Percentiles rank a stretch among this genome's conserved stretches.
Conservation (phyloP, 257 asterid genomes). For the Agastache rugosa region DNA sequence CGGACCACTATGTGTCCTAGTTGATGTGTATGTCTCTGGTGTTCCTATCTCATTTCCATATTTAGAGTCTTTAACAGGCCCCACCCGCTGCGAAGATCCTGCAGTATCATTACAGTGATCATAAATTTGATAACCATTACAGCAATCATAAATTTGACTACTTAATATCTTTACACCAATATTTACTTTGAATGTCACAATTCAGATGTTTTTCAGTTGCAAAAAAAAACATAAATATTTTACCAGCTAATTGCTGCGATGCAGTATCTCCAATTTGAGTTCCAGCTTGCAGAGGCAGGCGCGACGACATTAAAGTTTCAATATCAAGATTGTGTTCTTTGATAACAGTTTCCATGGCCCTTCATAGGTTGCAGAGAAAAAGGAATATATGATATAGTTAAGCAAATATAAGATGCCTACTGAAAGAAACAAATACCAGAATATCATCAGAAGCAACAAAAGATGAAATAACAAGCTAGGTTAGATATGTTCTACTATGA, state of each 20-base stretch:
- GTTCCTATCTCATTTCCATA: slow-evolving; percentile 69
- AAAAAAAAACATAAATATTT: slow-evolving; percentile 17
- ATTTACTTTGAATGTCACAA: background rate
- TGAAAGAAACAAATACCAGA: slow-evolving; percentile 14
- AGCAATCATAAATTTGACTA: background rate
- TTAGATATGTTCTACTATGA: slow-evolving; percentile 8
- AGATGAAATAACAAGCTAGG: slow-evolving; percentile 24
- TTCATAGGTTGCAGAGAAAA: slow-evolving; percentile 43
- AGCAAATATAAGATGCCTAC: slow-evolving; percentile 21
- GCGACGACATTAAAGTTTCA: slow-evolving; percentile 86
- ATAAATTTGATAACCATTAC: slow-evolving; percentile 21
- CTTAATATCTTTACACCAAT: slow-evolving; percentile 25
- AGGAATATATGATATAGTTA: slow-evolving; percentile 13
- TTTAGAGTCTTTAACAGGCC: slow-evolving; percentile 61
- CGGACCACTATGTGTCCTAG: slow-evolving; percentile 56
- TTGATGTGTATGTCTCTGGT: slow-evolving; percentile 64
- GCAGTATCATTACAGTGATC: slow-evolving; percentile 36
- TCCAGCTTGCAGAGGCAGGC: slow-evolving; percentile 75
- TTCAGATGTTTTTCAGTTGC: slow-evolving; percentile 20
- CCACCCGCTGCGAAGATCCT: slow-evolving; percentile 70
- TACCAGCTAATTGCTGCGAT: slow-evolving; percentile 82
- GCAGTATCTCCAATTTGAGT: slow-evolving; percentile 79
- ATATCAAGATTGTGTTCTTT: slow-evolving; percentile 93
- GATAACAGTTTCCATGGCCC: slow-evolving; percentile 99
- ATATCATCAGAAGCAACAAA: slow-evolving; percentile 17